Conservation (phyloP, 148 eudicot genomes). For the Tetragonia tetragonoides region DNA sequence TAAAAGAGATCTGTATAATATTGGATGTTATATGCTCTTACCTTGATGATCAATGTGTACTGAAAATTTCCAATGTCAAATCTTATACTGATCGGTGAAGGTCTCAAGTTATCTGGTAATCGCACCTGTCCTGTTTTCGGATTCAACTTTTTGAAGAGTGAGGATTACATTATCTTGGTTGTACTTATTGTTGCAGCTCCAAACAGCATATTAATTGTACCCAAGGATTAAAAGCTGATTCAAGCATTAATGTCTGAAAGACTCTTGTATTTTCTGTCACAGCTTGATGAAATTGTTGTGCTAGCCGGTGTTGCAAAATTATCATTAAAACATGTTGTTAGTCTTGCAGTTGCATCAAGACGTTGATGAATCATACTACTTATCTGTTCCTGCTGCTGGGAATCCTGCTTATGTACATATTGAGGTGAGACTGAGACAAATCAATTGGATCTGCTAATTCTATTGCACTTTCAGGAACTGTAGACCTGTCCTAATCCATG, state of each 20-base stretch:
- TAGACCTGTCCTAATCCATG: neutral
- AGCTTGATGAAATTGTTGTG: conserved; percentile 4
- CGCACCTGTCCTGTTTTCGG: neutral
- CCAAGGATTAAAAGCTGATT: neutral
- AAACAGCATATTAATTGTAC: neutral
- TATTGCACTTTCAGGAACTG: conserved; percentile 2
- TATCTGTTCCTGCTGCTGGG: conserved; percentile 47
- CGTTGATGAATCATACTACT: conserved; percentile 75
- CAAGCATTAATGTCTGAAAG: neutral
- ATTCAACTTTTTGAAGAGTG: neutral
- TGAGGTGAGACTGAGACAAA: conserved; percentile 37
- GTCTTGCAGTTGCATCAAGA: conserved; percentile 66
- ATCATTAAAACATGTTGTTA: conserved; percentile 18
- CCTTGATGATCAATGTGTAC: neutral
- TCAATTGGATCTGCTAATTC: neutral
- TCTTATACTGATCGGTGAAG: neutral
- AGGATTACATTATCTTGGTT: neutral
- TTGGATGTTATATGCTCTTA: neutral
- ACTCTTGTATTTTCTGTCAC: neutral
- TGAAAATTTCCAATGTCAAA: neutral
- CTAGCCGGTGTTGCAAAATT: conserved; percentile 4
- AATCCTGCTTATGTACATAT: conserved; percentile 56
- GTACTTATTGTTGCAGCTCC: neutral
- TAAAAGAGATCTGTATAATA: neutral
- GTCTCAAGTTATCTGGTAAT: neutral